phyloP scores from a whole-genome alignment of 2,329 filamentous ascomycete genomes.

The Arthrinium puccinioides region DNA sequence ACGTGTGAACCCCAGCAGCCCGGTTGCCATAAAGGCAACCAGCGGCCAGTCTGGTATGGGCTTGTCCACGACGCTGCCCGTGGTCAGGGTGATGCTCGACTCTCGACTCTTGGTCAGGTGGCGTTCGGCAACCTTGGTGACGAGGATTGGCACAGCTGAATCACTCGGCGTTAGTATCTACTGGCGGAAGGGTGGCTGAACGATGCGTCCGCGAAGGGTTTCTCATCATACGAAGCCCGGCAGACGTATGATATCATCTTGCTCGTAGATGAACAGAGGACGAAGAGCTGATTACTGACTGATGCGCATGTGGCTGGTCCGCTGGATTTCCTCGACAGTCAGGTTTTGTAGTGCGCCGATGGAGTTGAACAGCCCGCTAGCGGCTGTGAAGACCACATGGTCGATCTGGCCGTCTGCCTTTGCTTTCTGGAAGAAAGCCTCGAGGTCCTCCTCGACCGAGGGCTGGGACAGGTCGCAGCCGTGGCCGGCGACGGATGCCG shows the following conservation, averaged over 20 bases:
- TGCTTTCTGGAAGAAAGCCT: constrained; percentile 12
- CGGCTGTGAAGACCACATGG: constrained; percentile 22
- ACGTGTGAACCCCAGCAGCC: constrained; percentile 15
- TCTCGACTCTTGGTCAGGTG: constrained; percentile 15
- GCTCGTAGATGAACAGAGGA: no score
- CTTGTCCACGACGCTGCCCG: constrained; percentile 15
- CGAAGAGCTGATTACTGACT: no score
- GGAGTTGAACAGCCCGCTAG: constrained; percentile 18
- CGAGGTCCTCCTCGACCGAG: constrained; percentile 16
- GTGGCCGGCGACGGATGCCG: constrained; percentile 9
- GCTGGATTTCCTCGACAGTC: constrained; percentile 16
- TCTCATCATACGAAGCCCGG: no score
- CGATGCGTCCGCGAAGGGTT: no score
- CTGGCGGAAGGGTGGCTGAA: no score
- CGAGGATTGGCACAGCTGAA: constrained; percentile 23
- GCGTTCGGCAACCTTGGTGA: constrained; percentile 23
- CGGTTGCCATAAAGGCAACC: constrained; percentile 14
- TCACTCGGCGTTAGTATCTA: no score
- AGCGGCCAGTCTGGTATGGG: constrained; percentile 13
- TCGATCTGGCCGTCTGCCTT: constrained; percentile 13
- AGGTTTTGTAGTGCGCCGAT: constrained; percentile 13
- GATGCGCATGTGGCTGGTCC: constrained; percentile 21
- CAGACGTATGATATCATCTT: no score
- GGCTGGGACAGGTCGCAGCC: constrained; percentile 14
- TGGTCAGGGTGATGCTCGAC: constrained; percentile 16